A percentile compares a stretch with the other conserved stretches of the same genome.
These are phyloP conservation scores for Dioszegia hungarica DNA, from an alignment of 768 basidiomycete genomes.

Conservation along the genomic window DNA sequence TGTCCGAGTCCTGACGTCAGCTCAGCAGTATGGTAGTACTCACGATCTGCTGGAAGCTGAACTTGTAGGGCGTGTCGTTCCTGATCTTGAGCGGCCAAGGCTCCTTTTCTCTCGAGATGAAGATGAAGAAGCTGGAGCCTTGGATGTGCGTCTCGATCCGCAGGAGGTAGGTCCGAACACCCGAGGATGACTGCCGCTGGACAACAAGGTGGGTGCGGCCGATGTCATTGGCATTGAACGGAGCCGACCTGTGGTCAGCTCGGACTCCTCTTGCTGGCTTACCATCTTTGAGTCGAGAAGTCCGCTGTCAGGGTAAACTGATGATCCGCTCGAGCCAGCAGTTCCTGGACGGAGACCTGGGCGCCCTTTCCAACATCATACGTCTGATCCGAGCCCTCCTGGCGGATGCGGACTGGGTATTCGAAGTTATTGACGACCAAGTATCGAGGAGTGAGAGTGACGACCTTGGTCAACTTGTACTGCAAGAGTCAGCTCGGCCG, in stretches of 20 bases:
- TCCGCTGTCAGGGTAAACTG: conserved; percentile 79
- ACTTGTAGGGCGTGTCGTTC: conserved; percentile 71
- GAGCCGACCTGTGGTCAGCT: conserved; percentile 66
- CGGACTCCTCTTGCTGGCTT: background rate
- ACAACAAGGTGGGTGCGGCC: conserved; percentile 55
- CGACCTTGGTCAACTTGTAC: conserved; percentile 91
- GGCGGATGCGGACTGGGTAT: conserved; percentile 70
- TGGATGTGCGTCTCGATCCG: conserved; percentile 74
- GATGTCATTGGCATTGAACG: conserved; percentile 86
- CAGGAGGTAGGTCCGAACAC: conserved; percentile 57
- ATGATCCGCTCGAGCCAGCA: conserved; percentile 61
- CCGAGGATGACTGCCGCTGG: conserved; percentile 17
- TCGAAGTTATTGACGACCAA: conserved; percentile 74
- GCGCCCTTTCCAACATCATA: conserved; percentile 64
- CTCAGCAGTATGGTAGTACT: conserved; percentile 12
- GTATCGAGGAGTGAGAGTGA: conserved; percentile 86
- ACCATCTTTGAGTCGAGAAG: conserved; percentile 62
- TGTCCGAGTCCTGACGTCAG: conserved; percentile 26
- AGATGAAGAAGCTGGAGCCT: conserved; percentile 84
- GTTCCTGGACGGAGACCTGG: conserved; percentile 62
- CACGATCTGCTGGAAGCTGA: conserved; percentile 73
- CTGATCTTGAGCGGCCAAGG: conserved; percentile 87
- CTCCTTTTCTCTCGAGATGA: conserved; percentile 61
- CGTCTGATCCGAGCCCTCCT: conserved; percentile 67
- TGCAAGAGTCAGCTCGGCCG: conserved; percentile 19